Evolutionary conservation across 768 basidiomycete genomes (phyloP).

Genomic region (Boletus coccyginus): DNA sequence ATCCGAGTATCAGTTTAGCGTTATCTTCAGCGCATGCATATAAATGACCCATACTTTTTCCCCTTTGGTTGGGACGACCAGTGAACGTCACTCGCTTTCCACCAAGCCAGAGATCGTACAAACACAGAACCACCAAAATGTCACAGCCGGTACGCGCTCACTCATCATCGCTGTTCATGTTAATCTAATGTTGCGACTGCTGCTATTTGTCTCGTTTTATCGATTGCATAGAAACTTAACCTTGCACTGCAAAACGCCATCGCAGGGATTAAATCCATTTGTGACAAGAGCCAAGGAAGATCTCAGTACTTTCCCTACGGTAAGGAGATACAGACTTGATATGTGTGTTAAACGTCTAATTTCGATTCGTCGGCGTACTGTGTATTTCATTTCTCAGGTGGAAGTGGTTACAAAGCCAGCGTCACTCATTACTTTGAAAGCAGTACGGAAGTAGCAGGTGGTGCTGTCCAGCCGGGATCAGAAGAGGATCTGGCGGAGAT

Average conservation of each 20-base stretch:
- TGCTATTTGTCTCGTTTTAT: not conserved
- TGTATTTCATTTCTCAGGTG: not conserved
- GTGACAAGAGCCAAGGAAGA: not conserved
- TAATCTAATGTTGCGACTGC: not conserved
- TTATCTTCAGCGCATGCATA: not conserved
- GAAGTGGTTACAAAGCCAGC: conserved; percentile 12
- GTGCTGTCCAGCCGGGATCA: conserved; percentile 16
- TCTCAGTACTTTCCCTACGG: conserved; percentile 11
- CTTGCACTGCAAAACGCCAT: not conserved
- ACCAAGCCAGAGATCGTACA: not conserved
- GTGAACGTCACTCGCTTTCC: not conserved
- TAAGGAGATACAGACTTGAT: not conserved
- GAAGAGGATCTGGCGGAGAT: conserved; percentile 5
- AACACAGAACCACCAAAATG: not conserved
- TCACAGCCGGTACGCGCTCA: not conserved
- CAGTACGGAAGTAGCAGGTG: conserved; percentile 6
- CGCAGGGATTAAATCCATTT: not conserved
- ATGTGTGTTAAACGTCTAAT: not conserved
- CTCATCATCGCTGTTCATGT: not conserved
- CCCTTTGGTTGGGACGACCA: not conserved
- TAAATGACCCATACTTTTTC: not conserved
- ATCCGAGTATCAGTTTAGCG: not conserved
- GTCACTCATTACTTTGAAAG: conserved; percentile 14
- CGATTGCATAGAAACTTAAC: not conserved
- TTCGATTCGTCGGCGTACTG: not conserved